Evolutionary conservation across 2,329 filamentous ascomycete species (phyloP), one percentile per base, ranked within the genome.

Genomic region (Monosporascus sp.): DNA sequence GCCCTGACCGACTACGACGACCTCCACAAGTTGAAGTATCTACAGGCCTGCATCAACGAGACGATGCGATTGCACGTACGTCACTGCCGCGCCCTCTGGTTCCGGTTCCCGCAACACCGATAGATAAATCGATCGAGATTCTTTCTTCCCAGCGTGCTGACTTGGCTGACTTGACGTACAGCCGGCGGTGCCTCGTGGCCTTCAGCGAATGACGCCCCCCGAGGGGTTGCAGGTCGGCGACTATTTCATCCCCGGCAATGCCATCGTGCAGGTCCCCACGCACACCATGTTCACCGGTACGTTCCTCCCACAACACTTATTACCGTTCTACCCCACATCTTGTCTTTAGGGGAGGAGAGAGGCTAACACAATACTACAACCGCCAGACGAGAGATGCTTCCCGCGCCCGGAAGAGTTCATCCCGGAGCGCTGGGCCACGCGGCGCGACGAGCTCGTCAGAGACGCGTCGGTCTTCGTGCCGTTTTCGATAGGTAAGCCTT

Each of bases 1-100:
- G 14, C 11, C 31, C 31, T 34, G 4, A 34, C 31, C 38, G 38
- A 41, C 17, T 41, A 41, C 17, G 38, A 41, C 38, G 38, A 20
- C 38, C 38, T 41, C 18, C 38, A 41, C 62, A 57, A 11, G 65
- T 53, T 68, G 31, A 51, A 55, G 17, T 61, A 66, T 42, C 63
- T 74, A 11, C 63, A 70, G 46, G 72, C 68, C 3, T 61, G 64
- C 37, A 70, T 77, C 46, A 66, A 76, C 46, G 74, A 77, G 54
- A 49, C 68, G 0, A 60, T 74, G 36, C 63, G 73, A 0, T 56
- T 75, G 4, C 61, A 70, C 42, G 38, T 41, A 41, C 17, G 38
- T 18, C 8, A 14, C 31, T 34, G 14, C 11, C 31, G 31, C 31
- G 11, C 11, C 9, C 31, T 9, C 9, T 34, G 31, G 31, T 34